Conservation (phyloP, 2,329 filamentous ascomycete genomes). For the Diaporthe amygdali region DNA sequence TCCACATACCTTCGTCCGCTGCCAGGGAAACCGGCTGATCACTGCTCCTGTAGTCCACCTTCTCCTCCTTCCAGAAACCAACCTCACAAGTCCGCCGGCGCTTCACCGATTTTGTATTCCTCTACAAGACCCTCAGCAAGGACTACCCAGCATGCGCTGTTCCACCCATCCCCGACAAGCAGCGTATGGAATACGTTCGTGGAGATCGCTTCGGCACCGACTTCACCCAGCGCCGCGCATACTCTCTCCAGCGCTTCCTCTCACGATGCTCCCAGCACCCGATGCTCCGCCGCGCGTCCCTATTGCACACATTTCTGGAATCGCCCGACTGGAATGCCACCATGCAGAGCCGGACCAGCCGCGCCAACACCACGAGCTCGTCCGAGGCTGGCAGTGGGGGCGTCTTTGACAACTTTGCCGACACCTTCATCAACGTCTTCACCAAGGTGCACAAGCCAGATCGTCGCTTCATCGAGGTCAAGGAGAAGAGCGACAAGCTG, state of each 20-base stretch:
- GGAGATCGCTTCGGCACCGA: constrained; percentile 94
- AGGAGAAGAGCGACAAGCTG: constrained; percentile 89
- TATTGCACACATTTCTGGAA: constrained; percentile 90
- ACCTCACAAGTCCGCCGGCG: constrained; percentile 83
- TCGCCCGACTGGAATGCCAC: constrained; percentile 95
- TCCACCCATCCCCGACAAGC: constrained; percentile 94
- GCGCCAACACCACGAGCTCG: constrained; percentile 54
- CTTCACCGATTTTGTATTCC: constrained; percentile 97
- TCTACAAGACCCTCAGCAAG: constrained; percentile 86
- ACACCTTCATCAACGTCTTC: constrained; percentile 96
- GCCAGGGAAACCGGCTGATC: not conserved
- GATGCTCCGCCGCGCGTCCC: constrained; percentile 79
- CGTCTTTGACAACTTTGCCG: constrained; percentile 93
- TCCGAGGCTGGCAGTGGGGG: constrained; percentile 59
- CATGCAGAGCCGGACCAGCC: constrained; percentile 78
- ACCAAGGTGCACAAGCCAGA: constrained; percentile 96
- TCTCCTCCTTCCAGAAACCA: constrained; percentile 87
- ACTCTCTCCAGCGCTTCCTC: constrained; percentile 91
- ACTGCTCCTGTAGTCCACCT: constrained; percentile 73
- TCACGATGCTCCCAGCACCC: constrained; percentile 87
- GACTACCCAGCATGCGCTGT: constrained; percentile 93
- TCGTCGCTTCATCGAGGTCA: constrained; percentile 91
- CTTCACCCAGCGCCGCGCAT: constrained; percentile 86
- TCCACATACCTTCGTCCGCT: not conserved
- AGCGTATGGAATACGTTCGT: constrained; percentile 98